Conservation (phyloP, 129 eudicot genomes). For the Escallonia rubra region DNA sequence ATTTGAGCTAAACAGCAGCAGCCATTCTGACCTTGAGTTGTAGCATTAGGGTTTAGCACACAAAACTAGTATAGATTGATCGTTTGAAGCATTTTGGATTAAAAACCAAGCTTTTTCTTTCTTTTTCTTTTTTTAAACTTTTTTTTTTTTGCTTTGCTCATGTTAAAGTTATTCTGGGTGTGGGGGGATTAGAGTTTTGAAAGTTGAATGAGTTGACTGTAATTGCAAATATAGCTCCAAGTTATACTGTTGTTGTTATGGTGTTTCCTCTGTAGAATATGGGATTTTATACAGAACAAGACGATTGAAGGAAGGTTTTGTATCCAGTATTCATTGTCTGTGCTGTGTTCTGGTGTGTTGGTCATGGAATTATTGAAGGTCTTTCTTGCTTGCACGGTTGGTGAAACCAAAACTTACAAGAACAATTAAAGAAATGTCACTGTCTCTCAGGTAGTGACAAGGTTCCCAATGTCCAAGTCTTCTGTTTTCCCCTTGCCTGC, state of each 20-base stretch:
- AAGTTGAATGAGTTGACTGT: too few species aligned
- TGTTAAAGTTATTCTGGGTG: too few species aligned
- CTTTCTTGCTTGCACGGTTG: conserved; percentile 1
- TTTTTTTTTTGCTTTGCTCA: too few species aligned
- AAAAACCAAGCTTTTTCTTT: neutral
- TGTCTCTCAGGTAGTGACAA: neutral
- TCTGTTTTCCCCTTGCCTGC: neutral
- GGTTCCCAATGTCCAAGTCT: neutral
- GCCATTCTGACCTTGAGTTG: neutral
- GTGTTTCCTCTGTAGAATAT: neutral
- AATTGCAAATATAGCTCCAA: too few species aligned
- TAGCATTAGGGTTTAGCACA: neutral
- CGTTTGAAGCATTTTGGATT: neutral
- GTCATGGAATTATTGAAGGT: too few species aligned
- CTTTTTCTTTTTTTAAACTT: neutral
- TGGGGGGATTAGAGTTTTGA: too few species aligned
- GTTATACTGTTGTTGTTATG: neutral
- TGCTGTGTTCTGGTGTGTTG: too few species aligned
- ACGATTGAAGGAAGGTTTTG: neutral
- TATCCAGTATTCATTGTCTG: too few species aligned
- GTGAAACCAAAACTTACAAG: neutral
- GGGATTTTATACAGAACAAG: neutral
- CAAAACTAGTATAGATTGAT: neutral
- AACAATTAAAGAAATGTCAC: neutral
- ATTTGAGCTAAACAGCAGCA: neutral